Evolutionary conservation across 257 asterid species (phyloP), one percentile per base, ranked within the genome.

Genomic region (Echites panduratus): DNA sequence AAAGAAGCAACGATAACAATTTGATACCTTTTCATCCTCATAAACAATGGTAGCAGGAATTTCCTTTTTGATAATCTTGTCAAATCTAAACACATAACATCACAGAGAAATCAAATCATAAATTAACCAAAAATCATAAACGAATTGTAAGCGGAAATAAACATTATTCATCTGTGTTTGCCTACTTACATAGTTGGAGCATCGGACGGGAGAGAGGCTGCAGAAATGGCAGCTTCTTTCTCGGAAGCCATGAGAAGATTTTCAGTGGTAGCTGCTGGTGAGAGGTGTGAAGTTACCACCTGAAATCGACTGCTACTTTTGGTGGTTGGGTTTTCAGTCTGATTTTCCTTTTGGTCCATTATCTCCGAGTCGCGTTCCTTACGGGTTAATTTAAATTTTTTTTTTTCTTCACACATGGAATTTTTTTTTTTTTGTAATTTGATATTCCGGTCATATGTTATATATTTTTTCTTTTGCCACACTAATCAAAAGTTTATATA

Each of bases 1-100:
- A 43, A 44, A 49, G n/a, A 2, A 32, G 27, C 22, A 13, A 16
- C 64, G 12, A 9, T 19, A 11, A 63, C 4, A 63, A 63, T 4
- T 9, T 2, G 27, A 38, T 71, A 93, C 98, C 93, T 94, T 79
- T 68, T 89, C 97, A 84, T 94, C 97, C 87, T 94, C 99, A 70
- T 70, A 94, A 11, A 94, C 97, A 75, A 91, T 72, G 74, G 72
- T 78, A 54, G 97, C 86, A 14, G 97, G 93, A 3, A 94, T 94
- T 83, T 91, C 82, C 87, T 88, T 94, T 74, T 82, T 88, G 76
- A 94, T 91, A 65, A 94, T 91, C 86, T 91, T 89, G 87, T 94
- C 97, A 77, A 91, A 94, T 89, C 98, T 94, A 89, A 79, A 78
- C 0, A 56, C 27, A 43, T 40, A 50, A 43, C 26, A 66, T 41